Evolutionary conservation across 179 eudicot genomes (phyloP), one percentile per base, ranked within the genome.

Genomic region (Amaranthus tricolor): DNA sequence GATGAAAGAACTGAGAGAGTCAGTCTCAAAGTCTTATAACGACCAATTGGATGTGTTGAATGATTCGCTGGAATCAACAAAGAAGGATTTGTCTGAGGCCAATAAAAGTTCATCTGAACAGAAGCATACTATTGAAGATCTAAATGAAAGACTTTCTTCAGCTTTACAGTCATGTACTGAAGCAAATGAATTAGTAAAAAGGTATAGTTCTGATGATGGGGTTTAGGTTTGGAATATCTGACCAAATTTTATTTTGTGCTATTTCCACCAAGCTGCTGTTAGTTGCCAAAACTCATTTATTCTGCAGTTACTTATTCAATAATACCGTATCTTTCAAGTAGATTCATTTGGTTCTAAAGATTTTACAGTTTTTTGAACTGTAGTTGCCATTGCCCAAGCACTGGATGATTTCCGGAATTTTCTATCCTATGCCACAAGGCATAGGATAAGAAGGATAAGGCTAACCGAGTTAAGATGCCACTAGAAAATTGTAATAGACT

Each of bases 91-190:
- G 80, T 70, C 74, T 9, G 91, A 90, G 53, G 79, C 75, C 72
- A 86, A 75, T 77, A 89, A 75, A 83, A 77, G 81, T 62, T 85
- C 88, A 45, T 83, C 91, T 76, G 98, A 92, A 60, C 94, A 89
- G 79, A 92, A 86, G 75, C 89, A 92, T 83, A 86, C 81, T 52
- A 76, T 90, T 75, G 96, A 89, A 78, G 97, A 92, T 82, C 89
- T 92, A 57, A 90, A 84, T 66, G 89, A 82, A 83, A 84, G 90
- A 78, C 88, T 94, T 63, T 66, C 84, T 77, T 88, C 97, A 74
- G 89, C 93, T 76, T 62, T 86, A 83, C 96, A 92, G 85, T 89
- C 97, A 57, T 84, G 87, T 79, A 71, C 83, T 17, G 98, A 94
- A 76, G 96, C 96, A 31, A 87, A 94, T 82, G 96, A 94, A 83